A percentile compares a stretch with the other conserved stretches of the same genome.
Conservation (phyloP, 2,329 filamentous ascomycete species). For the Paraphaeosphaeria minitans region DNA sequence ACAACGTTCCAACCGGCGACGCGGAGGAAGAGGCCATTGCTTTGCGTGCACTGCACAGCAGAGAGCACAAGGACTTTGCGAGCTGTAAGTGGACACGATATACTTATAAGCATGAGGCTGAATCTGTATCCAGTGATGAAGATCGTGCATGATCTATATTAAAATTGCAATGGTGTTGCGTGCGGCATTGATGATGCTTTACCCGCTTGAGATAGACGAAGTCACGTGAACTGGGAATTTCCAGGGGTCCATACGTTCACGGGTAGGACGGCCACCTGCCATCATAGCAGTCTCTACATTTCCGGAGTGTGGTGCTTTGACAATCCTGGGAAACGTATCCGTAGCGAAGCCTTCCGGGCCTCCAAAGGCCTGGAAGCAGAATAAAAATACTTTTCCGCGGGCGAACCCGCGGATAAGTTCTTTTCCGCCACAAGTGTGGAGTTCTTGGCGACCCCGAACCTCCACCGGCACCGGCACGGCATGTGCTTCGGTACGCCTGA, state of each 20-base stretch:
- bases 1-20: conserved; percentile 43
- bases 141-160: conserved; percentile 42
- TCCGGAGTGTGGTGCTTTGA: neutral
- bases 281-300: neutral
- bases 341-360: neutral
- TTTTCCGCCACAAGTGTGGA: conserved; percentile 32
- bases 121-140: conserved; percentile 30
- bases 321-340: conserved; percentile 1
- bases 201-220: neutral
- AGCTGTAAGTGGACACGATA: conserved; percentile 30
- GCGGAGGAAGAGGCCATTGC: conserved; percentile 45
- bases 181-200: neutral
- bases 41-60: conserved; percentile 40
- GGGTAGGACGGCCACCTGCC: too few relatives aligned
- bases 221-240: neutral
- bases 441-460: conserved; percentile 25
- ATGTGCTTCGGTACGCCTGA: conserved; percentile 36
- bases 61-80: conserved; percentile 45
- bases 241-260: too few relatives aligned
- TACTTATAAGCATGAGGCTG: conserved; percentile 12
- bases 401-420: conserved; percentile 27
- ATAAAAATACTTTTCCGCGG: conserved; percentile 3
- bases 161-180: neutral
- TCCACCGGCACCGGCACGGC: conserved; percentile 41
- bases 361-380: neutral